These are phyloP conservation scores for Tubosaeta sp. DNA, from an alignment of 768 basidiomycete species.

Conservation along the genomic window DNA sequence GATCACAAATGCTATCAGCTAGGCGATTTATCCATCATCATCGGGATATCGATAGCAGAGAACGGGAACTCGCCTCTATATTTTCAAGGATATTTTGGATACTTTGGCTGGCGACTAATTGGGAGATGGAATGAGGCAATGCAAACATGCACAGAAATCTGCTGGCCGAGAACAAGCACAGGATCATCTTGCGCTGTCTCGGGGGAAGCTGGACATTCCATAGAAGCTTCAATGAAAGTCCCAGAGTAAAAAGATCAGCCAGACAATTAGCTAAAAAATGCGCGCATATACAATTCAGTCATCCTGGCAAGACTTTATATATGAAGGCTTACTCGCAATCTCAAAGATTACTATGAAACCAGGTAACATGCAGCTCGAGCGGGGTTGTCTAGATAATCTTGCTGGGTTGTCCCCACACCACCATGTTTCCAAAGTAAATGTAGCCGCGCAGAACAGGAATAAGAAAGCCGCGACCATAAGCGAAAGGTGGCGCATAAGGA, in stretches of 20 bases:
- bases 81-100: background rate
- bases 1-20: background rate
- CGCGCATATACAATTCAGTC: background rate
- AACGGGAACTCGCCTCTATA: background rate
- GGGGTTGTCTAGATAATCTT: background rate
- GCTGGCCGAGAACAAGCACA: background rate
- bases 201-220: slow-evolving; percentile 13
- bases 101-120: background rate
- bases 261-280: slow-evolving; percentile 3
- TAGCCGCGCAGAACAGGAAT: slow-evolving; percentile 2
- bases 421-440: slow-evolving; percentile 7
- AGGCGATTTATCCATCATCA: background rate
- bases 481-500: background rate
- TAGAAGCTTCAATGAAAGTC: slow-evolving; percentile 11
- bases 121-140: background rate
- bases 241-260: background rate
- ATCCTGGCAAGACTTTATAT: too few species aligned
- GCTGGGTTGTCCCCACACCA: background rate
- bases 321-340: background rate
- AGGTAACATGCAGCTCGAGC: background rate
- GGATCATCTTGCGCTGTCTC: slow-evolving; percentile 8
- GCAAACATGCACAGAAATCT: background rate
- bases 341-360: slow-evolving; percentile 3
- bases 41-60: too few species aligned
- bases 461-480: background rate